Base-by-base conservation (phyloP, 352 stramenopile genomes). In the Globisporangium heterothallicum region DNA sequence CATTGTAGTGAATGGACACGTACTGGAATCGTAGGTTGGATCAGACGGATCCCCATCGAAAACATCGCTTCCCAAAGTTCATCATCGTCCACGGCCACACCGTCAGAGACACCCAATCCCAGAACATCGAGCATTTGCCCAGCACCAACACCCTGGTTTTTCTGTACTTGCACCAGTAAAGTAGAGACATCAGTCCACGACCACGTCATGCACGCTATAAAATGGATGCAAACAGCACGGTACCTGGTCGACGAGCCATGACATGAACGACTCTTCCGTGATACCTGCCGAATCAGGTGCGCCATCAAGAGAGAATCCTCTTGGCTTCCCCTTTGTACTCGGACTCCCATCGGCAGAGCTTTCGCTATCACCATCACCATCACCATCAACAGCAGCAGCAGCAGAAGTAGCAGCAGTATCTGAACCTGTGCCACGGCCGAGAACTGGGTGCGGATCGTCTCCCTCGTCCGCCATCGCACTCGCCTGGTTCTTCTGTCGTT, bases 1-100 rank as follows among this genome's bases (percentile, higher is more conserved):
- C 4, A 38, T 38, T 10, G 12, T 27, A 41, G 6, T 24, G 25
- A 9, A 6, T 16, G 13, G 27, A 24, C 24, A 67, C 65, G 43
- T 66, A 84, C 77, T 42, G 75, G 67, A 24, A 82, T 72, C 18
- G 68, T 55, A 14, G 82, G 79, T 50, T 86, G 77, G 43, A 92
- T 85, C 13, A 92, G 66, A 19, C 79, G 78, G 46, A 92, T 83
- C 7, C 82, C 82, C 82, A 92, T 92, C 9, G 82, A 88, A 24
- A 92, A 65, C 66, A 92, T 90, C 16, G 78, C 79, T 68, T 90
- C 76, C 82, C 82, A 92, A 16, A 92, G 59, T 51, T 92, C 82
- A 27, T 90, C 79, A 25, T 92, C 82, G 45, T 90, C 82, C 47
- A 92, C 59, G 1, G 74, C 82, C 10, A 84, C 65, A 40, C 77